Percentiles rank a stretch among this genome's conserved stretches.
Conservation (phyloP, 2,329 filamentous ascomycete genomes). For the Corniculantispora saksenae region DNA sequence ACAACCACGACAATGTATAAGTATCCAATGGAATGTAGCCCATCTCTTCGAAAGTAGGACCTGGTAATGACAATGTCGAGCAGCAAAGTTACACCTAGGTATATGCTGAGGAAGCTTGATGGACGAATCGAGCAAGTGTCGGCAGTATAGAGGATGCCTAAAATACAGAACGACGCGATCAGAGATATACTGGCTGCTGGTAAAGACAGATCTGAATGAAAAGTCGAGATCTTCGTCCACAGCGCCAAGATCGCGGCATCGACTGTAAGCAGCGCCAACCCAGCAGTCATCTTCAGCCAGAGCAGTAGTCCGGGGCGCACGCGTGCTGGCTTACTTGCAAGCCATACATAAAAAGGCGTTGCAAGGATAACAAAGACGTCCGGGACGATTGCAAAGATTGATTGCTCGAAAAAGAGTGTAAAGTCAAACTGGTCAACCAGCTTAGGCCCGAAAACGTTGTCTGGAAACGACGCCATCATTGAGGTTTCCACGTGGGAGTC, state of each 20-base stretch:
- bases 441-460: not conserved
- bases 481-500: not conserved
- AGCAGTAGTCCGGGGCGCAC: constrained; percentile 18
- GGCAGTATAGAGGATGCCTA: constrained; percentile 33
- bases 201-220: constrained; percentile 27
- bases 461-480: not conserved
- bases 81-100: constrained; percentile 33
- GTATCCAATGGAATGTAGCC: constrained; percentile 25
- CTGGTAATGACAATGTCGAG: constrained; percentile 35
- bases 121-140: constrained; percentile 35
- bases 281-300: constrained; percentile 25
- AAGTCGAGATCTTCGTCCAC: constrained; percentile 26
- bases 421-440: constrained; percentile 2
- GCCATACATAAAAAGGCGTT: not conserved
- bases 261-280: not conserved
- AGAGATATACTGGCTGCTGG: constrained; percentile 30
- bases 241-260: constrained; percentile 28
- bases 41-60: constrained; percentile 34
- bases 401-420: not conserved
- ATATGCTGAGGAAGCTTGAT: constrained; percentile 33
- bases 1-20: constrained; percentile 29
- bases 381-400: not conserved
- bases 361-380: not conserved
- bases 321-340: not conserved
- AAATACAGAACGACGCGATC: constrained; percentile 29